A percentile compares a stretch with the other conserved stretches of the same genome.
phyloP scores from a whole-genome alignment of 2,329 filamentous ascomycete species.

The Aspergillus calidoustus region DNA sequence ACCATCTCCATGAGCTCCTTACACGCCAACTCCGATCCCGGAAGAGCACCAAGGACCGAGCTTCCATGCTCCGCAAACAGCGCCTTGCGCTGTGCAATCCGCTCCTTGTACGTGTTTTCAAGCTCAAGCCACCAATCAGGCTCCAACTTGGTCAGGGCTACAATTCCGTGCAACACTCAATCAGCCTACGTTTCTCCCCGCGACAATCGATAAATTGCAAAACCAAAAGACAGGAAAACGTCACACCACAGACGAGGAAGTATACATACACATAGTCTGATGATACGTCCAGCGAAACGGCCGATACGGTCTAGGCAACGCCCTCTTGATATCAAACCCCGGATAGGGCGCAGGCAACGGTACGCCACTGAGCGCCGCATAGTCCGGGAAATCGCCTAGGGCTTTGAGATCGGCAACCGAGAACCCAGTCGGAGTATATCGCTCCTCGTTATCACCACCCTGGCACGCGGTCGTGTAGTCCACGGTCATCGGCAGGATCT shows the following conservation, averaged over 20 bases:
- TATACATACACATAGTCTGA: conserved; percentile 82
- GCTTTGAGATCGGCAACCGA: conserved; percentile 70
- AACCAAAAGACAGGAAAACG: background rate
- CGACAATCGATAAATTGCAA: background rate
- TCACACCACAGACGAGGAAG: background rate
- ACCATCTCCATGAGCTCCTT: conserved; percentile 89
- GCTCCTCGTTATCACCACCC: conserved; percentile 27
- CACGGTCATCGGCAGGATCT: conserved; percentile 46
- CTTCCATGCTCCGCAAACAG: conserved; percentile 68
- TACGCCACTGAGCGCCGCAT: conserved; percentile 74
- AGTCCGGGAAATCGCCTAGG: conserved; percentile 79
- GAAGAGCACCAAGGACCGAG: conserved; percentile 68
- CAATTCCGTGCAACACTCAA: background rate
- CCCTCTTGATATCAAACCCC: conserved; percentile 70
- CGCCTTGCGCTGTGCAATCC: conserved; percentile 70
- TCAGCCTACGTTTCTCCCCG: background rate
- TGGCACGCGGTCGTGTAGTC: conserved; percentile 42
- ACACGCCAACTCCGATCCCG: conserved; percentile 76
- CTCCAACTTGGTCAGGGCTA: conserved; percentile 78
- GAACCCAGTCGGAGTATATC: conserved; percentile 70
- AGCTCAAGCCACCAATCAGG: conserved; percentile 89
- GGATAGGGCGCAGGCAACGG: conserved; percentile 67
- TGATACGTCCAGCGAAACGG: conserved; percentile 85
- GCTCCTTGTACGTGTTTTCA: conserved; percentile 70
- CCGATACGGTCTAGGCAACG: conserved; percentile 74